Percentiles rank a stretch among this genome's conserved stretches.
These are phyloP conservation scores for Rosa multiflora DNA, from an alignment of 306 rosid genomes.

Conservation along the genomic window DNA sequence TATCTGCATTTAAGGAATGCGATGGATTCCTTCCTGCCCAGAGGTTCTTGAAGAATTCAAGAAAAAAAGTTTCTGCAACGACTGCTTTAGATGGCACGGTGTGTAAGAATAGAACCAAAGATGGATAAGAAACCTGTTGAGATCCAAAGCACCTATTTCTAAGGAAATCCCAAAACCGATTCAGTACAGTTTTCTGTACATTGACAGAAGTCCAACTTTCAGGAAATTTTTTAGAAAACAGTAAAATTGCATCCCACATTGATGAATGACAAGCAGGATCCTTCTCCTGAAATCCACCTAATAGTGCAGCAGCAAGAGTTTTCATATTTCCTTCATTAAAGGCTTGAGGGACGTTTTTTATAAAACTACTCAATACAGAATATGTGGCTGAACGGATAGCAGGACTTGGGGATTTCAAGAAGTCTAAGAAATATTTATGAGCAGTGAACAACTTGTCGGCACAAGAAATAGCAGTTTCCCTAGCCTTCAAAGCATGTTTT, in stretches of 20 bases:
- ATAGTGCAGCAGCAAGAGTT: slow-evolving; percentile 61
- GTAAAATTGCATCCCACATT: slow-evolving; percentile 87
- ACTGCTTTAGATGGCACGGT: slow-evolving; percentile 62
- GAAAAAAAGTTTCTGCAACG: slow-evolving; percentile 68
- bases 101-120: slow-evolving; percentile 73
- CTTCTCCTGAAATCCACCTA: slow-evolving; percentile 91
- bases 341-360: slow-evolving; percentile 73
- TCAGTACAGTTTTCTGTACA: slow-evolving; percentile 68
- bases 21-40: slow-evolving; percentile 75
- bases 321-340: slow-evolving; percentile 70
- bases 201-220: slow-evolving; percentile 74
- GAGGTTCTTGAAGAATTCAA: slow-evolving; percentile 69
- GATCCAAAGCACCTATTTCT: slow-evolving; percentile 94
- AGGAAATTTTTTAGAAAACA: slow-evolving; percentile 77
- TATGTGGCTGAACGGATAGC: slow-evolving; percentile 82
- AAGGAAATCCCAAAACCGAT: slow-evolving; percentile 81
- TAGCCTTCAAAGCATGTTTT: slow-evolving; percentile 76
- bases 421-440: slow-evolving; percentile 64
- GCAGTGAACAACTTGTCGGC: slow-evolving; percentile 73
- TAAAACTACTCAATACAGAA: slow-evolving; percentile 65
- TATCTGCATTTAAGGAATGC: slow-evolving; percentile 52
- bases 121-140: slow-evolving; percentile 77
- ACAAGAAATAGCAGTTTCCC: slow-evolving; percentile 65
- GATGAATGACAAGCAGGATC: slow-evolving; percentile 81
- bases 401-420: slow-evolving; percentile 71